phyloP scores from a whole-genome alignment of 192 early-diverging fungal genomes.

The Entomortierella parvispora region DNA sequence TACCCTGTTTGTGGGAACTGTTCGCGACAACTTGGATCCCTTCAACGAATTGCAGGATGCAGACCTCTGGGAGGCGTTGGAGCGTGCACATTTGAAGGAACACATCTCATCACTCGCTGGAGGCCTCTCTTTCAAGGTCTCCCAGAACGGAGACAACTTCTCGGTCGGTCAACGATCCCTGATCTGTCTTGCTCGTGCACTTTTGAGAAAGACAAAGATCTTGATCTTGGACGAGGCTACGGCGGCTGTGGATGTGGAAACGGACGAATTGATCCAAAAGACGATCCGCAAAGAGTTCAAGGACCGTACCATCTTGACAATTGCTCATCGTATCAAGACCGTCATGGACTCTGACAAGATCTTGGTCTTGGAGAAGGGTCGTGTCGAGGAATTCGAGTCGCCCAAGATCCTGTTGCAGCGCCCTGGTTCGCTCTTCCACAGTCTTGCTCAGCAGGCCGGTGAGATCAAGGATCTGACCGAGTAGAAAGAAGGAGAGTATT shows the following conservation, averaged over 20 bases:
- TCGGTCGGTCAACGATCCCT: slow-evolving; percentile 60
- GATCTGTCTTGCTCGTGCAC: slow-evolving; percentile 62
- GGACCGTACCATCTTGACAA: slow-evolving; percentile 83
- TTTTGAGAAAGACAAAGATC: slow-evolving; percentile 65
- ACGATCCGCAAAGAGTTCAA: slow-evolving; percentile 84
- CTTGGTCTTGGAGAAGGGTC: slow-evolving; percentile 78
- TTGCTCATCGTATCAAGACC: slow-evolving; percentile 91
- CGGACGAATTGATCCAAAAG: slow-evolving; percentile 86
- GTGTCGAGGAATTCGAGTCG: slow-evolving; percentile 51
- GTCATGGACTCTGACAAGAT: slow-evolving; percentile 90
- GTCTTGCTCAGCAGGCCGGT: slow-evolving; percentile 61
- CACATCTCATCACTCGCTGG: slow-evolving; percentile 43
- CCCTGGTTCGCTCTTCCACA: slow-evolving; percentile 30
- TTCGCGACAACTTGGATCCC: slow-evolving; percentile 68
- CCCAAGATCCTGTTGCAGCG: slow-evolving; percentile 39
- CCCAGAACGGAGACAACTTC: slow-evolving; percentile 64
- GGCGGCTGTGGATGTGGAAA: slow-evolving; percentile 83
- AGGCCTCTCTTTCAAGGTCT: slow-evolving; percentile 46
- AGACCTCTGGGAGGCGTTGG: slow-evolving; percentile 78
- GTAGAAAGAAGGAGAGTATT: neutral
- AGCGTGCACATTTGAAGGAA: slow-evolving; percentile 59
- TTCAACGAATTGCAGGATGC: slow-evolving; percentile 67
- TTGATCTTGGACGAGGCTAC: slow-evolving; percentile 59
- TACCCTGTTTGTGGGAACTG: slow-evolving; percentile 67
- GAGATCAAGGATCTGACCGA: slow-evolving; percentile 31